Percentiles rank a stretch among this genome's conserved stretches.
Conservation (phyloP, 345 rosid species). For the Isatis tinctoria region DNA sequence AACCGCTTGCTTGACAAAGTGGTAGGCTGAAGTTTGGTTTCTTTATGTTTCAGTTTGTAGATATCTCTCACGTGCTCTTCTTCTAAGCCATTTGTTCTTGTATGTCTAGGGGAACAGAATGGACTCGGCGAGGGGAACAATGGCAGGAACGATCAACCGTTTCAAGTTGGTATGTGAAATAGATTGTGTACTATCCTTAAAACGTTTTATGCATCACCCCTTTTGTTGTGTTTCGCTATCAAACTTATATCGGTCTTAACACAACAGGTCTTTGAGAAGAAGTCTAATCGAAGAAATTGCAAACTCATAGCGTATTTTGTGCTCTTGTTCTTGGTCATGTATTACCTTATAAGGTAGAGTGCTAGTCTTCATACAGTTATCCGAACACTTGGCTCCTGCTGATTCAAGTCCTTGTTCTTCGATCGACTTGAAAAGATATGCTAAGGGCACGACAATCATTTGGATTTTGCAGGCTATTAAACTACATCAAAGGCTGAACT, state of each 20-base stretch:
- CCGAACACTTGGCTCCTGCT: neutral
- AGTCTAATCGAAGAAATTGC: slow-evolving; percentile 62
- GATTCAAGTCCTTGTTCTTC: neutral
- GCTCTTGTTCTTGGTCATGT: slow-evolving; percentile 48
- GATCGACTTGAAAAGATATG: neutral
- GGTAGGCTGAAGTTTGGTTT: slow-evolving; percentile 32
- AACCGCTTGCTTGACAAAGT: slow-evolving; percentile 72
- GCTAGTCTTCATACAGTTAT: neutral
- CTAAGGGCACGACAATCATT: slow-evolving; percentile 2
- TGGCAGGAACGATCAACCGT: slow-evolving; percentile 87
- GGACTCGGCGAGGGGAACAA: slow-evolving; percentile 80
- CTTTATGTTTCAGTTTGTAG: neutral
- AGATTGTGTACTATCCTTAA: neutral
- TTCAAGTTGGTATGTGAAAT: slow-evolving; percentile 60
- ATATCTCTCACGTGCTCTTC: neutral
- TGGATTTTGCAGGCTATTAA: slow-evolving; percentile 22
- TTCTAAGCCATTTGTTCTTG: neutral
- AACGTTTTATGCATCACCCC: neutral
- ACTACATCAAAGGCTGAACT: slow-evolving; percentile 22
- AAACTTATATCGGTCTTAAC: neutral
- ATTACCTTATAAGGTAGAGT: slow-evolving; percentile 60
- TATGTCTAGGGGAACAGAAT: slow-evolving; percentile 66
- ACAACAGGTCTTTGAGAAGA: slow-evolving; percentile 77
- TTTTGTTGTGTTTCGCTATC: neutral
- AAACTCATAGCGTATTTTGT: slow-evolving; percentile 57